phyloP scores from a whole-genome alignment of 192 early-diverging fungal species.

The Linnemannia zychae region DNA sequence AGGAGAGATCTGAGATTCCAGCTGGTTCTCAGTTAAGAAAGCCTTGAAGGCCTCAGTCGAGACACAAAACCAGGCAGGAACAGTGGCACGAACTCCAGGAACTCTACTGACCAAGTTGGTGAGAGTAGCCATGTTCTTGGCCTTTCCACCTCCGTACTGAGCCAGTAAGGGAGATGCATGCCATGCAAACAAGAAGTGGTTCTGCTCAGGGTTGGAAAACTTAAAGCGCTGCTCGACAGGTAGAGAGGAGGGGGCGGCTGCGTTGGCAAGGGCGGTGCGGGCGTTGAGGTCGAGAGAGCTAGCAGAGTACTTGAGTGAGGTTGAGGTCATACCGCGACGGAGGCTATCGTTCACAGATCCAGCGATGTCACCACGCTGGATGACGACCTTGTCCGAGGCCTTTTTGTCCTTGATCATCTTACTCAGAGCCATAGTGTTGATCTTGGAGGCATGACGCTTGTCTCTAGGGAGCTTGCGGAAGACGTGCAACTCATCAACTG shows the following conservation, averaged over 20 bases:
- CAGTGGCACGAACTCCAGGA: conserved; percentile 32
- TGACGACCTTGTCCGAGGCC: conserved; percentile 34
- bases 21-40: conserved; percentile 34
- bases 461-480: conserved; percentile 55
- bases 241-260: not conserved
- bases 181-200: conserved; percentile 49
- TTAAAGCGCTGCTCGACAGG: conserved; percentile 21
- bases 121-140: conserved; percentile 55
- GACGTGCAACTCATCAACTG: conserved; percentile 52
- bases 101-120: conserved; percentile 45
- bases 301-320: conserved; percentile 34
- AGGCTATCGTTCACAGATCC: conserved; percentile 49
- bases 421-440: conserved; percentile 52
- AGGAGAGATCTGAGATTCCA: conserved; percentile 45
- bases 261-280: conserved; percentile 27
- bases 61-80: conserved; percentile 55
- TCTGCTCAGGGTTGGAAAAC: conserved; percentile 38
- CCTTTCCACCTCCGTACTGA: conserved; percentile 49
- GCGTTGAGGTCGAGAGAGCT: conserved; percentile 16
- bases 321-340: conserved; percentile 37
- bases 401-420: conserved; percentile 53
- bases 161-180: conserved; percentile 23
- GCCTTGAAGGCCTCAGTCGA: conserved; percentile 55
- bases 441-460: conserved; percentile 55
- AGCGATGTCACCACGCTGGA: conserved; percentile 43